Evolutionary conservation across 352 stramenopile genomes (phyloP).

Genomic region (Pseudoperonospora humuli): DNA sequence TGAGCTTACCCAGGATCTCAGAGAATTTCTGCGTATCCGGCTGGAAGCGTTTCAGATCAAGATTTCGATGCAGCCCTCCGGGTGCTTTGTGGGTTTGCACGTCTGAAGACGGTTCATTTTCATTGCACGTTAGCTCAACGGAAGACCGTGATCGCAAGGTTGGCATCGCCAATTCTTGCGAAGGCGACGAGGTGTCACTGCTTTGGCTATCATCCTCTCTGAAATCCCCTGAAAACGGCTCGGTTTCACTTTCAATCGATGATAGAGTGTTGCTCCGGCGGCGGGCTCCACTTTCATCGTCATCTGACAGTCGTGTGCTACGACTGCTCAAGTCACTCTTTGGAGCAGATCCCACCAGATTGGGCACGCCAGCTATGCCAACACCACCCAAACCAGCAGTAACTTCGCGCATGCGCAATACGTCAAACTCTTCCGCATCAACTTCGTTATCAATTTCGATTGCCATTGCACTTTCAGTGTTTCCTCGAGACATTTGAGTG

Average conservation of each 20-base stretch:
- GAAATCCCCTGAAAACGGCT: slow-evolving; percentile 4
- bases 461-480: slow-evolving; percentile 64
- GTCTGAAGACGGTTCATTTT: slow-evolving; percentile 7
- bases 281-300: slow-evolving; percentile 18
- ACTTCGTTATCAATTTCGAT: slow-evolving; percentile 88
- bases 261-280: slow-evolving; percentile 29
- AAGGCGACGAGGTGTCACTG: slow-evolving; percentile 18
- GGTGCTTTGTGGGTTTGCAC: slow-evolving; percentile 10
- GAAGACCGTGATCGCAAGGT: slow-evolving; percentile 23
- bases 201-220: slow-evolving; percentile 14
- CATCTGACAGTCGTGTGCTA: slow-evolving; percentile 13
- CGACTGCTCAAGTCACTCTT: slow-evolving; percentile 23
- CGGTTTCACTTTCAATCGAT: slow-evolving; percentile 24
- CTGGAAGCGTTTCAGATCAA: slow-evolving; percentile 72
- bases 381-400: slow-evolving; percentile 7
- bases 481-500: slow-evolving; percentile 47
- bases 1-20: slow-evolving; percentile 67
- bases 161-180: slow-evolving; percentile 21
- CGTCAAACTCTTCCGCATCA: slow-evolving; percentile 65
- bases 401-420: slow-evolving; percentile 37
- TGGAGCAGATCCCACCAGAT: slow-evolving; percentile 7
- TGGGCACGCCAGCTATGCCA: slow-evolving; percentile 4
- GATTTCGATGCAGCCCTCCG: slow-evolving; percentile 32
- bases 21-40: slow-evolving; percentile 67
- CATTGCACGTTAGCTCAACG: slow-evolving; percentile 20